Conservation (phyloP, 75 land plant genomes). For the Cupressus sempervirens region DNA sequence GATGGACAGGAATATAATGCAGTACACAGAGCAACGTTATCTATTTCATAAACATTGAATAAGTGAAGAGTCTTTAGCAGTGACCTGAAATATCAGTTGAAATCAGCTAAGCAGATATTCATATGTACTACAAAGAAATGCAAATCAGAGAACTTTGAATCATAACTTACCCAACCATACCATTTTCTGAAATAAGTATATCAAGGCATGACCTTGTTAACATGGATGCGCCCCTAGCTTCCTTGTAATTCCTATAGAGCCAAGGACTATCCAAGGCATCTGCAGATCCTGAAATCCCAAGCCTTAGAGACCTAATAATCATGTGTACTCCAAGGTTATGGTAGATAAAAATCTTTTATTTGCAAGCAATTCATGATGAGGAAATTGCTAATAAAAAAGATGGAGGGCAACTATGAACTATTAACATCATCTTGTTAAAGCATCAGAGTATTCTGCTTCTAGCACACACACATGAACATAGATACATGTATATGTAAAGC, state of each 20-base stretch:
- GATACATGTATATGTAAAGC: not conserved
- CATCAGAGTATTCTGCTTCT: not conserved
- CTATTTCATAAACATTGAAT: slow-evolving; percentile 72
- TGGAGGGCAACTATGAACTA: not conserved
- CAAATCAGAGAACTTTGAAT: not conserved
- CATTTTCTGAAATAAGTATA: slow-evolving; percentile 40
- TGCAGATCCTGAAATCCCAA: slow-evolving; percentile 47
- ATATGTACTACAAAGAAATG: slow-evolving; percentile 2
- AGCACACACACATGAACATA: not conserved
- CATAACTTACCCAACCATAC: slow-evolving; percentile 59
- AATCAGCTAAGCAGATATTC: not conserved
- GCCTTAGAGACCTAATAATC: slow-evolving; percentile 60
- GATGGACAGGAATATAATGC: slow-evolving; percentile 64
- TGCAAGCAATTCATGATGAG: not conserved
- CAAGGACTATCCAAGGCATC: slow-evolving; percentile 35
- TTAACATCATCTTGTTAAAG: not conserved
- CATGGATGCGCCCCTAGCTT: slow-evolving; percentile 33
- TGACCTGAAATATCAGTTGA: slow-evolving; percentile 29
- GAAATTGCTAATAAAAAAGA: not conserved
- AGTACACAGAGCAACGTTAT: slow-evolving; percentile 42
- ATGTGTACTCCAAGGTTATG: not conserved
- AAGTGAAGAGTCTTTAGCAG: slow-evolving; percentile 70
- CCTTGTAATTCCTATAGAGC: slow-evolving; percentile 47
- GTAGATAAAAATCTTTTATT: not conserved
- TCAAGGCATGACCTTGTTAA: slow-evolving; percentile 66